Percentiles rank a stretch among this genome's conserved stretches.
phyloP scores from a whole-genome alignment of 2,329 filamentous ascomycete genomes.

The Aphanoascus verrucosus region DNA sequence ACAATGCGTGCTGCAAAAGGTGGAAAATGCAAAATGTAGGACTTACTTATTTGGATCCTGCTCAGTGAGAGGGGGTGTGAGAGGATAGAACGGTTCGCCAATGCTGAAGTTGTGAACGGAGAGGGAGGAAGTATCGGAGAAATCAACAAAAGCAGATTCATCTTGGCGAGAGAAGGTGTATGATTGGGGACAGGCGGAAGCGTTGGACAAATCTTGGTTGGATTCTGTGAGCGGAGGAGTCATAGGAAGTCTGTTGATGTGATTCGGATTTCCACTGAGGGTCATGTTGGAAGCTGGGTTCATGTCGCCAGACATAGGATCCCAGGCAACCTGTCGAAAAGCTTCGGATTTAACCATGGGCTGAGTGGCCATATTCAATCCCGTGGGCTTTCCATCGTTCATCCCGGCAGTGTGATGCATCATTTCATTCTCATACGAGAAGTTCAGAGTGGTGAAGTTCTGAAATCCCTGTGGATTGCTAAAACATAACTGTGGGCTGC shows the following conservation, averaged over 20 bases:
- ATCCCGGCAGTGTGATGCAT: slow-evolving; percentile 25
- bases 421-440: slow-evolving; percentile 34
- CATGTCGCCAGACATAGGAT: slow-evolving; percentile 15
- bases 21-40: background rate
- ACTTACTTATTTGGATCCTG: slow-evolving; percentile 35
- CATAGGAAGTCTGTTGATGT: slow-evolving; percentile 29
- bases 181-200: slow-evolving; percentile 31
- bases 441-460: slow-evolving; percentile 31
- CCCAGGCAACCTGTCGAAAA: slow-evolving; percentile 17
- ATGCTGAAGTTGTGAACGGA: slow-evolving; percentile 29
- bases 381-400: slow-evolving; percentile 26
- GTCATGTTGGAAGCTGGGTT: background rate
- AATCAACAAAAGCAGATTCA: slow-evolving; percentile 30
- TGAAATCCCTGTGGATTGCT: slow-evolving; percentile 30
- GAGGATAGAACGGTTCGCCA: slow-evolving; percentile 32
- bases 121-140: slow-evolving; percentile 25
- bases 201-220: slow-evolving; percentile 33
- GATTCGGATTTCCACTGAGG: background rate
- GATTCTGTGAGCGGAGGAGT: slow-evolving; percentile 36
- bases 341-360: slow-evolving; percentile 28
- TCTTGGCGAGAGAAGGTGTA: slow-evolving; percentile 32
- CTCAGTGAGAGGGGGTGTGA: slow-evolving; percentile 31
- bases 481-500: slow-evolving; percentile 30
- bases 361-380: slow-evolving; percentile 27
- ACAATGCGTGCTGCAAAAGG: background rate